phyloP scores from a whole-genome alignment of 2,329 filamentous ascomycete species.

The Didymosphaeria variabile region DNA sequence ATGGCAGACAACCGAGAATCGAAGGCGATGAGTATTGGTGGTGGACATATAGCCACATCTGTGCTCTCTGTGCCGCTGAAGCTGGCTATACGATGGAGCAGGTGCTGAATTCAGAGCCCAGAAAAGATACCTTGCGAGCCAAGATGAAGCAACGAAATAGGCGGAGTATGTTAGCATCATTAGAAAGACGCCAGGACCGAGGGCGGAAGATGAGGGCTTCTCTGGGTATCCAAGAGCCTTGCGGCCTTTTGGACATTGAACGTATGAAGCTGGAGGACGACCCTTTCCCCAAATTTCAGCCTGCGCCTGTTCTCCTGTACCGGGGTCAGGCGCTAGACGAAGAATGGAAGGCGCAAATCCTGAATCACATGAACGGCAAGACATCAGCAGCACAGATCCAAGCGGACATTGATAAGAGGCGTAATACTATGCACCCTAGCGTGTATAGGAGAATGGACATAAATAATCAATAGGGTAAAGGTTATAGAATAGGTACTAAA shows the following conservation, averaged over 20 bases:
- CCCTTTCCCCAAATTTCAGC: neutral
- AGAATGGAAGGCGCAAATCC: neutral
- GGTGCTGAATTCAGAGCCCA: neutral
- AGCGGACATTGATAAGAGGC: too few species aligned
- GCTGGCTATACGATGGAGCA: neutral
- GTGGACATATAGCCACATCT: conserved; percentile 1
- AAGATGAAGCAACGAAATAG: neutral
- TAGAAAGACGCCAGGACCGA: neutral
- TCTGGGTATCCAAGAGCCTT: neutral
- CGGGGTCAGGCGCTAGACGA: neutral
- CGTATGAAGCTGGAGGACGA: neutral
- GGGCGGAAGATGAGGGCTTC: neutral
- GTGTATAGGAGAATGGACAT: too few species aligned
- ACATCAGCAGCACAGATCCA: neutral
- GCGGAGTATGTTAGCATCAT: neutral
- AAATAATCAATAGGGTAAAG: too few species aligned
- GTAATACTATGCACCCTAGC: too few species aligned
- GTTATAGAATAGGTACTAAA: too few species aligned
- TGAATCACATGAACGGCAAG: neutral
- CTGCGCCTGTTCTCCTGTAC: neutral
- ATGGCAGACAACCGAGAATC: neutral
- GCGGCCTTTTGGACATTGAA: neutral
- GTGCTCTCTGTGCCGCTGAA: neutral
- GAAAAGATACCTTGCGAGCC: neutral
- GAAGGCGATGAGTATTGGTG: neutral